Base-by-base conservation (phyloP, 1,284 basidiomycete species). In the Mycosarcoma maydis region DNA sequence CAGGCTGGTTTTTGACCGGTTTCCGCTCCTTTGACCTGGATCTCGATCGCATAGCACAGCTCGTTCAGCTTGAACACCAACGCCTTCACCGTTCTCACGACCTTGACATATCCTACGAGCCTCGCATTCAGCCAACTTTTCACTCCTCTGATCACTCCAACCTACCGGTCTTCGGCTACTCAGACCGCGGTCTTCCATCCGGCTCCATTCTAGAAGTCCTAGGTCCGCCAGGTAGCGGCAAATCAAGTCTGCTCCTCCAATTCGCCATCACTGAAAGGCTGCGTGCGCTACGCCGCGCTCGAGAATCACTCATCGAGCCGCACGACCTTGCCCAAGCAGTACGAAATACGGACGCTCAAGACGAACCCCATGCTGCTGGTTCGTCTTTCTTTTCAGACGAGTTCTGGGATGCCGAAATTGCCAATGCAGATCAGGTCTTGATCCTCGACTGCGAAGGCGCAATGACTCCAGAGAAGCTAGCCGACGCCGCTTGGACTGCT, bases 401-500 rank as follows among this genome's bases (percentile, higher is more conserved):
- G 3, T 70, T 56, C 39, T 70, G 67, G 67, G 67, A 70, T 32
- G 67, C 67, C 17, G 67, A 70, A 34, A 30, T 64, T 10, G 50
- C 59, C 0, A 46, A 29, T 9, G 55, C 67, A 17, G 60, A 70
- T 43, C 67, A 70, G 33, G 45, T 70, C 19, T 19, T 70, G 32
- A 30, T 64, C 22, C 29, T 70, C 26, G 67, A 70, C 48, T 64
- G 60, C 45, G 67, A 70, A 53, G 67, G 67, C n/a, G 60, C 60
- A n/a, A 11, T 70, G 9, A 32, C 43, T 5, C 38, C 67, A 2
- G 67, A 70, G 37, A 38, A 32, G 19, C 27, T 70, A 6, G 45
- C 51, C 3, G 60, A 70, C 24, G 67, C 60, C 19, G 60, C 39
- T 3, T 70, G 67, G 67, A 38, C 23, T 8, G n/a, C 46, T 29